phyloP scores from a whole-genome alignment of 1,139 yeast species.

The Taiozyma sp. region DNA sequence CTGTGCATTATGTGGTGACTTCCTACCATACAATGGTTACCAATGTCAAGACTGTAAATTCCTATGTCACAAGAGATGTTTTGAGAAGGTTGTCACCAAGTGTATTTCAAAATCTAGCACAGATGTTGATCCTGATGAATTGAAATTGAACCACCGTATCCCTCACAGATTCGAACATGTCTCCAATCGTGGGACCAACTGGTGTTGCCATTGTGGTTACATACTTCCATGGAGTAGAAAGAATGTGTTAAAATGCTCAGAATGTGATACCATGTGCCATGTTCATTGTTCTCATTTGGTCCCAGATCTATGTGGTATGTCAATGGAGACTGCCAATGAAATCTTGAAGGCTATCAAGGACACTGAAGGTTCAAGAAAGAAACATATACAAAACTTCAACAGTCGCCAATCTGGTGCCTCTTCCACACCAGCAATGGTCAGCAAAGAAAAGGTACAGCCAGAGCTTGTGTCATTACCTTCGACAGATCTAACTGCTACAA shows the following conservation, averaged over 20 bases:
- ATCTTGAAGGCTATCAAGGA: constrained; percentile 81
- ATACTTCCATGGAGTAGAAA: constrained; percentile 92
- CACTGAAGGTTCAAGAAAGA: constrained; percentile 48
- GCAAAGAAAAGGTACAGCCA: background rate
- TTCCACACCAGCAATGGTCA: constrained; percentile 21
- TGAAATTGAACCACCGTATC: constrained; percentile 89
- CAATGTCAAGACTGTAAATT: constrained; percentile 97
- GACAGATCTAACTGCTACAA: constrained; percentile 6
- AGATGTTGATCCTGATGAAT: constrained; percentile 83
- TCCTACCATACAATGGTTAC: constrained; percentile 86
- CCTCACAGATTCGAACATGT: constrained; percentile 94
- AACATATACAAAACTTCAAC: constrained; percentile 17
- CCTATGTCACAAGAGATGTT: constrained; percentile 92
- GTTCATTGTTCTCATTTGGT: constrained; percentile 89
- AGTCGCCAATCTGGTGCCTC: constrained; percentile 18
- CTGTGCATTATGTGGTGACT: constrained; percentile 96
- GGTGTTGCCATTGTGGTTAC: constrained; percentile 99
- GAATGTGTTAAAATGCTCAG: constrained; percentile 91
- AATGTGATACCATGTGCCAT: constrained; percentile 95
- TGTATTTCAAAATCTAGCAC: constrained; percentile 88
- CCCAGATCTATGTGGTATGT: constrained; percentile 98
- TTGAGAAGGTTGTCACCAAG: constrained; percentile 89
- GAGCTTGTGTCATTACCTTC: constrained; percentile 2
- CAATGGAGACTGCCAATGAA: constrained; percentile 94
- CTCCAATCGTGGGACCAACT: constrained; percentile 90